A percentile compares a stretch with the other conserved stretches of the same genome.
These are phyloP conservation scores for Tritrichomonas foetus DNA, from an alignment of 208 protist species.

Conservation along the genomic window DNA sequence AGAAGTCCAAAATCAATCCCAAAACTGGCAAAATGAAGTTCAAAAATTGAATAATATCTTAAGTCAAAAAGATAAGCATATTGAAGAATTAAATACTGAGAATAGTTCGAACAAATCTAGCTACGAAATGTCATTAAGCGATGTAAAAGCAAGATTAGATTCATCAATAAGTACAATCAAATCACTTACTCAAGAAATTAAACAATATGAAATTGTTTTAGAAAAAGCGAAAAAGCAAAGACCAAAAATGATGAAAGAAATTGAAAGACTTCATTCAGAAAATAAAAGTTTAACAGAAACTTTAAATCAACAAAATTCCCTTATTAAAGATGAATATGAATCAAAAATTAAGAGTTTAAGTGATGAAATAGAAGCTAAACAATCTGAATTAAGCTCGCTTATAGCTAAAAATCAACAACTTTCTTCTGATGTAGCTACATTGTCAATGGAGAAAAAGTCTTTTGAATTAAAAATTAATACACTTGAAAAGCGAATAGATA, in stretches of 20 bases:
- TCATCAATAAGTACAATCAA: background rate
- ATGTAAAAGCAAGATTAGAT: background rate
- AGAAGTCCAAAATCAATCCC: background rate
- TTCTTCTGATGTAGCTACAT: background rate
- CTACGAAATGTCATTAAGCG: too few relatives aligned
- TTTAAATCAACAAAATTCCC: background rate
- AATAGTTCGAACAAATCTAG: background rate
- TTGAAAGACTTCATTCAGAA: background rate
- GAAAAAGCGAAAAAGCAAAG: background rate
- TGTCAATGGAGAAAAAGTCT: background rate
- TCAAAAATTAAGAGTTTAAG: background rate
- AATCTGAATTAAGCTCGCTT: background rate
- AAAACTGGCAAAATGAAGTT: background rate
- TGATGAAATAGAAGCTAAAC: background rate
- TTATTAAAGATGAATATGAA: background rate
- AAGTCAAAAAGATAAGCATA: background rate
- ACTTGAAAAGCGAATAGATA: background rate
- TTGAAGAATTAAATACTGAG: background rate
- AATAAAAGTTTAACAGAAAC: background rate
- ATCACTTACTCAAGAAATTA: background rate
- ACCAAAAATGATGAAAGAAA: background rate
- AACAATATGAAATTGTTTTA: background rate
- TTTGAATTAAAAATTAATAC: background rate
- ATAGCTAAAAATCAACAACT: slow-evolving; percentile 6
- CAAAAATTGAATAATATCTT: background rate